A percentile compares a stretch with the other conserved stretches of the same genome.
Evolutionary conservation across 352 stramenopile species (phyloP).

Genomic region (Phytophthora meadii): DNA sequence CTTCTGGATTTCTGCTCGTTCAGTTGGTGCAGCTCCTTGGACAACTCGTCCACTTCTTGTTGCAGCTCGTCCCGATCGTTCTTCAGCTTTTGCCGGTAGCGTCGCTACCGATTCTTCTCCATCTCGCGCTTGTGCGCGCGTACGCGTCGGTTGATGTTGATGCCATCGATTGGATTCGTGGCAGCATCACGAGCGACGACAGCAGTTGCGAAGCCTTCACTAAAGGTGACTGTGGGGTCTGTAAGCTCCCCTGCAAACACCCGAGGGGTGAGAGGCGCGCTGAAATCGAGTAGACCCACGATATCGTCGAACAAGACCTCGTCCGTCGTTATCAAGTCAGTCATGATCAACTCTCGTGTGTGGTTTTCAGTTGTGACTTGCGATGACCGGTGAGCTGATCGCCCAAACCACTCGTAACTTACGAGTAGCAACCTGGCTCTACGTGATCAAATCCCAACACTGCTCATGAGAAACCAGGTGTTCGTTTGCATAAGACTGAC

Average conservation of each 20-base stretch:
- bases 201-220: background rate
- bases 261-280: constrained; percentile 1
- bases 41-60: constrained; percentile 17
- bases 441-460: too few relatives aligned
- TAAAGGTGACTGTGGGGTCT: background rate
- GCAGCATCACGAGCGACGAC: background rate
- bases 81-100: constrained; percentile 25
- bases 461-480: too few relatives aligned
- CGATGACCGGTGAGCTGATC: too few relatives aligned
- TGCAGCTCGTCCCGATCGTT: constrained; percentile 16
- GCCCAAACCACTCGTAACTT: too few relatives aligned
- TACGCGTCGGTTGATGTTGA: background rate
- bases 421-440: too few relatives aligned
- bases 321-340: constrained; percentile 10
- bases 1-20: constrained; percentile 6
- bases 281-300: constrained; percentile 13
- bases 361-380: too few relatives aligned
- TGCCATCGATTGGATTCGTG: background rate
- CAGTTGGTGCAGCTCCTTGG: constrained; percentile 2
- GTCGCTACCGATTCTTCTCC: constrained; percentile 23
- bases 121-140: constrained; percentile 6
- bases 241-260: background rate
- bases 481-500: too few relatives aligned
- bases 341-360: background rate
- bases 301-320: constrained; percentile 16